These are phyloP conservation scores for Phoma sp. DNA, from an alignment of 2,329 filamentous ascomycete genomes.

Conservation along the genomic window DNA sequence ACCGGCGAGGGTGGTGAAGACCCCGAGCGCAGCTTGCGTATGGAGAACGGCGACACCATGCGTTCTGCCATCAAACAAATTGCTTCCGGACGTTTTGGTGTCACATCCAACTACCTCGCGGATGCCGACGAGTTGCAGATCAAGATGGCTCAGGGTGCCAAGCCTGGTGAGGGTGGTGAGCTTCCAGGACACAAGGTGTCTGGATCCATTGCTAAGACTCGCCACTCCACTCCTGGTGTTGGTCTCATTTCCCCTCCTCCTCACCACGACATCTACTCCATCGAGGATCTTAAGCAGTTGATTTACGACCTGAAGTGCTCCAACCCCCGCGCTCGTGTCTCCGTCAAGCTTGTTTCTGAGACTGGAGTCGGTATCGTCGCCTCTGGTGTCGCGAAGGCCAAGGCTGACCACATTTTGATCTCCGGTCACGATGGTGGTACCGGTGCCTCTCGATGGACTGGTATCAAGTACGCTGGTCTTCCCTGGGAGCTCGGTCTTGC, in stretches of 20 bases:
- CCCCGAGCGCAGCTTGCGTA: constrained; percentile 81
- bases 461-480: constrained; percentile 97
- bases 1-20: constrained; percentile 98
- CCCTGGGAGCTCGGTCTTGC: constrained; percentile 97
- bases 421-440: constrained; percentile 97
- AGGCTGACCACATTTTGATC: constrained; percentile 95
- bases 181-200: constrained; percentile 97
- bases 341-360: constrained; percentile 97
- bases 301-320: constrained; percentile 98
- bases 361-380: constrained; percentile 97
- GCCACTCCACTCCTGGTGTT: constrained; percentile 95
- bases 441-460: constrained; percentile 95
- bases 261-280: constrained; percentile 98
- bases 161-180: constrained; percentile 97
- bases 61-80: constrained; percentile 97
- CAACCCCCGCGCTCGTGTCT: constrained; percentile 88
- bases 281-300: constrained; percentile 95
- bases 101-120: constrained; percentile 91
- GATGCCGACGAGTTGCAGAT: constrained; percentile 97
- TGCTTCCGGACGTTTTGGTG: constrained; percentile 93
- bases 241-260: constrained; percentile 95
- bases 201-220: constrained; percentile 88
- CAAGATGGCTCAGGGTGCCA: constrained; percentile 99
- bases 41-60: constrained; percentile 96
- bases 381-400: constrained; percentile 95